Conservation (phyloP, 2,329 filamentous ascomycete species). For the Grosmannia huntii region DNA sequence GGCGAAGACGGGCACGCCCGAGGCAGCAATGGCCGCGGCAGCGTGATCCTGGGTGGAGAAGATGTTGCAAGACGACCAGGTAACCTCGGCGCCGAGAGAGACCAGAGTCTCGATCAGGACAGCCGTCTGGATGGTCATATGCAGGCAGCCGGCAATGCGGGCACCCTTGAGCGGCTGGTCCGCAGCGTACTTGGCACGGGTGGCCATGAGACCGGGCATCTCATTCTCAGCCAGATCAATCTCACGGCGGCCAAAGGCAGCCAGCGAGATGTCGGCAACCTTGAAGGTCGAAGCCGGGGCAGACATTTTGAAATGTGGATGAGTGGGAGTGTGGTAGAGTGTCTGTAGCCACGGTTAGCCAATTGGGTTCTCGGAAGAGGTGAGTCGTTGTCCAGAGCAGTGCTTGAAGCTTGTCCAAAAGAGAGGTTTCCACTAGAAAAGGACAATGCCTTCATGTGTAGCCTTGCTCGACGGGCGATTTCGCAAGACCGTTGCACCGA, state of each 20-base stretch:
- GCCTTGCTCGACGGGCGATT: background rate
- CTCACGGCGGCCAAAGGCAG: constrained; percentile 97
- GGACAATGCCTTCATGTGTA: background rate
- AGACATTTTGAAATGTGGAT: constrained; percentile 36
- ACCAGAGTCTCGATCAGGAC: constrained; percentile 97
- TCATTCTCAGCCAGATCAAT: constrained; percentile 94
- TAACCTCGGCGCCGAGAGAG: constrained; percentile 91
- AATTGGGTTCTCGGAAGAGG: background rate
- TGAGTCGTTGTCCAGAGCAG: no score
- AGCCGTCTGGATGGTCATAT: constrained; percentile 99
- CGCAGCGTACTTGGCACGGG: constrained; percentile 75
- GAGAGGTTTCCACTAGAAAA: background rate
- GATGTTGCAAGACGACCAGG: constrained; percentile 99
- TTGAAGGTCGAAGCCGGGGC: constrained; percentile 90
- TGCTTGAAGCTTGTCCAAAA: background rate
- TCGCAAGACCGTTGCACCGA: background rate
- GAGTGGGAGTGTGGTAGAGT: background rate
- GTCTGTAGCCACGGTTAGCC: background rate
- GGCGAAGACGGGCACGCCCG: constrained; percentile 74
- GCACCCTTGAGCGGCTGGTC: constrained; percentile 93
- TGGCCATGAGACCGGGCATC: constrained; percentile 98
- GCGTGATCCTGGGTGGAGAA: constrained; percentile 99
- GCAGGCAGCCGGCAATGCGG: constrained; percentile 92
- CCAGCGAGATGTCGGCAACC: constrained; percentile 95
- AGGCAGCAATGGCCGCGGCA: constrained; percentile 89